Base-by-base conservation (phyloP, 2,329 filamentous ascomycete species). In the Colletotrichum zoysiae region DNA sequence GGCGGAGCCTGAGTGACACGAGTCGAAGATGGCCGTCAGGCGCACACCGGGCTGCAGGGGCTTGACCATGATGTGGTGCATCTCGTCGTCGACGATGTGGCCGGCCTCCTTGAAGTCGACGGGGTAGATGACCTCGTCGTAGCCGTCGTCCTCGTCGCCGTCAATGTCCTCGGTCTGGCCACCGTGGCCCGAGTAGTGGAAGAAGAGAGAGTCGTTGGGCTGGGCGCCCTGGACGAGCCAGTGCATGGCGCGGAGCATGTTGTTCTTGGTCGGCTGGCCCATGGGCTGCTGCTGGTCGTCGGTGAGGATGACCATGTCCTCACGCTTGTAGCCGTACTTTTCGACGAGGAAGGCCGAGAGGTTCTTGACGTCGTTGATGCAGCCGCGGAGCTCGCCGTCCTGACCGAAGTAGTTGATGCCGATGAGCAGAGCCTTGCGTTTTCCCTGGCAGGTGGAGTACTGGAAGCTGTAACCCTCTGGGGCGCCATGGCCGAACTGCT, bases 331-430 rank as follows among this genome's bases (percentile, higher is more conserved):
- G 61, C 88, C 86, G 78, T 92, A 91, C 71, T 86, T 85, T 79
- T 91, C 86, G 75, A 91, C 90, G 73, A 95, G 82, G 80, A 93
- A 95, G 66, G 83, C 82, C 42, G 91, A 93, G 81, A 95, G 88
- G 79, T 95, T 95, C 82, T 91, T 90, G 44, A 92, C 91, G 79
- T 95, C 92, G 82, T 95, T 95, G 86, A 95, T 93, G 81, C 92
- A 95, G 55, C 92, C 92, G 71, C 90, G 86, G 65, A 95, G 87
- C 84, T 93, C 91, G 60, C 89, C 92, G 30, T 90, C 82, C 78
- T 93, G 90, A 64, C 90, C 89, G 76, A 94, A 92, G 84, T 95
- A 95, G 85, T 95, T 95, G 85, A 95, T 93, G 64, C 92, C 92
- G 74, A 95, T 93, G 67, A 95, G 83, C 67, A 95, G 83, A 9